Base-by-base conservation (phyloP, 768 basidiomycete species). In the Udeniomyces megalosporus region DNA sequence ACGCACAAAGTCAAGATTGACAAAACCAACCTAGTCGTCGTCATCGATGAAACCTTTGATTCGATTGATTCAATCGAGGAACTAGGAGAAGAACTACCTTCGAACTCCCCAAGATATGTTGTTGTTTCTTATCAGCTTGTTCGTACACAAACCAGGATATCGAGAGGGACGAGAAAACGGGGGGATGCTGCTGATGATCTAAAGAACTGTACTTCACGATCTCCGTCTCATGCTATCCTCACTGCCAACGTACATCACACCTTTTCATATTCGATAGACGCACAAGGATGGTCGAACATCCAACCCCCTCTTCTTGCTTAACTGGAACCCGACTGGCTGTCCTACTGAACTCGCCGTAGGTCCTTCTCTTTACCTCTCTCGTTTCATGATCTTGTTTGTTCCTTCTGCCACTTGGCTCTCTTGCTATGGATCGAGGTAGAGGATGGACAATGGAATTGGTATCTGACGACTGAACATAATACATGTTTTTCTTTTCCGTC, bases 21-120 rank as follows among this genome's bases (percentile, higher is more conserved):
- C 49, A 58, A 63, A 45, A 15, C 15, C 14, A 52, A 52, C 28
- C 49, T 63, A 32, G 20, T 47, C 35, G 44, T 63, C n/a, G 62
- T 45, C 11, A 56, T 50, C 17, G 56, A 63, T 45, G 38, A 52
- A 32, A 0, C 29, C 2, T 44, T 63, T 35, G 3, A 26, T 14
- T 26, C 34, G 1, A 45, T 63, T 12, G 62, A 57, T 11, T 35
- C 56, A 20, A 24, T 63, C 34, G 62, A 63, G 29, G 62, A 63
- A 17, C 49, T 63, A 4, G 62, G 38, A 8, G 62, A 63, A 11
- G 62, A 63, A 5, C 57, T 63, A 3, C 62, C 62, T 28, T 31
- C 38, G 14, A 63, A 63, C 38, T 51, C 55, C 8, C 62, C 62
- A 0, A 32, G 62, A 44, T 63, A 51, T 28, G 48, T 63, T 56